phyloP scores from a whole-genome alignment of 2,329 filamentous ascomycete genomes.

The Ascochyta koolunga region DNA sequence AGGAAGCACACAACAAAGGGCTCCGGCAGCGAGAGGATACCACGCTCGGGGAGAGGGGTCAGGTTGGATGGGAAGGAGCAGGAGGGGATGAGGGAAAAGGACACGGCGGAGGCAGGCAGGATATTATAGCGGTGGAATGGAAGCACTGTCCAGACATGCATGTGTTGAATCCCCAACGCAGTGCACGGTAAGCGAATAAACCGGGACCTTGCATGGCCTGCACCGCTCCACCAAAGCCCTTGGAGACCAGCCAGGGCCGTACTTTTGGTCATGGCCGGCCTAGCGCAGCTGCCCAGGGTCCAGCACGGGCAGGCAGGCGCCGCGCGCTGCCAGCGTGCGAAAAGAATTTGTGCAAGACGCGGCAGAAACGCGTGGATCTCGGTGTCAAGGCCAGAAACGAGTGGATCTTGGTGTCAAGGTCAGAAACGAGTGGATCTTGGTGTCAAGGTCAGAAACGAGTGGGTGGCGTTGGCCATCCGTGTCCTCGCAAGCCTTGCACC shows the following conservation, averaged over 20 bases:
- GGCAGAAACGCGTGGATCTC: slow-evolving; percentile 29
- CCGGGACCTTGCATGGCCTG: slow-evolving; percentile 42
- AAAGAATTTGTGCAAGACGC: slow-evolving; percentile 36
- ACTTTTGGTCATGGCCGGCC: slow-evolving; percentile 23
- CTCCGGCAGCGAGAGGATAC: slow-evolving; percentile 23
- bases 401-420: no score
- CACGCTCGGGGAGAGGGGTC: slow-evolving; percentile 27
- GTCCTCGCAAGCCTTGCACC: slow-evolving; percentile 14
- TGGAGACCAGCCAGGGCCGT: slow-evolving; percentile 32
- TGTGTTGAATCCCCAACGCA: slow-evolving; percentile 35
- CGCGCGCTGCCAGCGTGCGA: slow-evolving; percentile 28
- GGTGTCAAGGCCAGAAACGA: no score
- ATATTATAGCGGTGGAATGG: slow-evolving; percentile 38
- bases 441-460: slow-evolving; percentile 20
- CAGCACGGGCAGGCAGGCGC: slow-evolving; percentile 20
- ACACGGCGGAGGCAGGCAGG: slow-evolving; percentile 16
- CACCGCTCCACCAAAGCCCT: slow-evolving; percentile 13
- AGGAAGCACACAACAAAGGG: slow-evolving; percentile 22
- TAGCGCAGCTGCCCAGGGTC: slow-evolving; percentile 28
- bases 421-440: slow-evolving; percentile 30
- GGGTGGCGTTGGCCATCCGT: slow-evolving; percentile 34
- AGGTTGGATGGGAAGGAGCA: slow-evolving; percentile 16
- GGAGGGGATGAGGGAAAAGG: slow-evolving; percentile 21
- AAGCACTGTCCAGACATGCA: slow-evolving; percentile 17
- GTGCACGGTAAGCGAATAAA: slow-evolving; percentile 36